These are phyloP conservation scores for Stramenopiles sp. DNA, from an alignment of 352 stramenopile genomes.

Conservation along the genomic window DNA sequence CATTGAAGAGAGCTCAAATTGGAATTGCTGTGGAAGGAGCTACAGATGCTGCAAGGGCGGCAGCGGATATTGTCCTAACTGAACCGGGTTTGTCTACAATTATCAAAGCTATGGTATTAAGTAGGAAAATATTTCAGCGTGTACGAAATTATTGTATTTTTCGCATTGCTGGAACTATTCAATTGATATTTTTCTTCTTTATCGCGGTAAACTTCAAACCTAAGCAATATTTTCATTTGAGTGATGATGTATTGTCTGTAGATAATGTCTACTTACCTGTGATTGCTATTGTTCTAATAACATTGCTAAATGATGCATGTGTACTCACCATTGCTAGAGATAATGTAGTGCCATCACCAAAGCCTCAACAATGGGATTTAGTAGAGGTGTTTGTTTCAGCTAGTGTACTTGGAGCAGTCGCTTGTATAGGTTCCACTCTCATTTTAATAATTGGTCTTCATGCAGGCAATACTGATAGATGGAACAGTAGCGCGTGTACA, in stretches of 20 bases:
- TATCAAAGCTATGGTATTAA: constrained; percentile 41
- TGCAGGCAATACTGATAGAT: constrained; percentile 17
- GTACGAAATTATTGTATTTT: constrained; percentile 74
- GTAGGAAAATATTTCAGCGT: constrained; percentile 58
- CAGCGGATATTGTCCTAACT: constrained; percentile 63
- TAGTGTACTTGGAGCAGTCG: constrained; percentile 26
- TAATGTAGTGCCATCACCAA: constrained; percentile 29
- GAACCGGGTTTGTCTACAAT: constrained; percentile 52
- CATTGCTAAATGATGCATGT: constrained; percentile 62
- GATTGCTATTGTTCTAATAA: constrained; percentile 59
- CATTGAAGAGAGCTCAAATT: constrained; percentile 72
- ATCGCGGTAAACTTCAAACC: constrained; percentile 38
- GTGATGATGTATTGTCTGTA: constrained; percentile 21
- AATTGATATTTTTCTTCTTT: constrained; percentile 63
- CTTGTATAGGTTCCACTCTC: constrained; percentile 35
- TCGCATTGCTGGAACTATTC: constrained; percentile 46
- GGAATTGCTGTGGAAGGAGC: constrained; percentile 74
- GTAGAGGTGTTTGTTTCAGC: constrained; percentile 25
- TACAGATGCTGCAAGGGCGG: constrained; percentile 40
- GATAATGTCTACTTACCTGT: constrained; percentile 46
- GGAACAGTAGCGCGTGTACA: too few relatives aligned
- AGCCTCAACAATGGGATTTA: constrained; percentile 30
- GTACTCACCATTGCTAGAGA: constrained; percentile 56
- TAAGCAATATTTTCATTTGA: constrained; percentile 18
- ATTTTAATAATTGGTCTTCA: constrained; percentile 33